Base-by-base conservation (phyloP, 2,329 filamentous ascomycete species). In the Colletotrichum gigasporum region DNA sequence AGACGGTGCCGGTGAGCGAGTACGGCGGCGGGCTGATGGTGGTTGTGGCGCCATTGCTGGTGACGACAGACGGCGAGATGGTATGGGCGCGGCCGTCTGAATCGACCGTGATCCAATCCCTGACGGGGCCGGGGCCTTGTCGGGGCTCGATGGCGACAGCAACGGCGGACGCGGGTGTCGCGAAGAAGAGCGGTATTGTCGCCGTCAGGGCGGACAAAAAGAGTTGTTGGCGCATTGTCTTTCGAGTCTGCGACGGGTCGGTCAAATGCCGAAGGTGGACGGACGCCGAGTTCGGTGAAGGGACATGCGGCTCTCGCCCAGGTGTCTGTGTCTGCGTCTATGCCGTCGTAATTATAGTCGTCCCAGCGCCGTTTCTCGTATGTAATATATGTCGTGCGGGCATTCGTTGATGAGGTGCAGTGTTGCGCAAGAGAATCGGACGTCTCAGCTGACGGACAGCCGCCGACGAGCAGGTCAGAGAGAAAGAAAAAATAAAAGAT, bases 61-160 rank as follows among this genome's bases (percentile, higher is more conserved):
- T 69, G 32, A 70, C 69, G 9, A 74, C 67, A 11, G 63, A 59
- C 2, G 76, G 74, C 1, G 69, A 71, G 52, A 75, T 66, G 32
- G 77, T 79, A 24, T 54, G 53, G 5, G 69, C 69, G 6, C 42
- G 52, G 56, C 75, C 75, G 11, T 51, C 28, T 12, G 60, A 24
- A 63, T 76, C 72, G 54, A 79, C 65, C 3, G 73, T 72, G 26
- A 79, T 71, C 77, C 77, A 79, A 4, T 67, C 57, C 26, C 65
- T 56, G 34, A 67, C 59, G 12, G 52, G 44, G 12, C 39, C 59
- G n/a, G 59, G 48, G 11, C 39, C 60, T 24, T 62, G 48, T 35
- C 63, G 58, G 5, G 51, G 61, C 14, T 61, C 35, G 16, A 68
- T 26, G 8, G 52, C 65, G 6, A 48, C 22, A 6, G 52, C 65